A percentile compares a stretch with the other conserved stretches of the same genome.
Evolutionary conservation across 2,329 filamentous ascomycete genomes (phyloP).

Genomic region (Sporothrix phasma): DNA sequence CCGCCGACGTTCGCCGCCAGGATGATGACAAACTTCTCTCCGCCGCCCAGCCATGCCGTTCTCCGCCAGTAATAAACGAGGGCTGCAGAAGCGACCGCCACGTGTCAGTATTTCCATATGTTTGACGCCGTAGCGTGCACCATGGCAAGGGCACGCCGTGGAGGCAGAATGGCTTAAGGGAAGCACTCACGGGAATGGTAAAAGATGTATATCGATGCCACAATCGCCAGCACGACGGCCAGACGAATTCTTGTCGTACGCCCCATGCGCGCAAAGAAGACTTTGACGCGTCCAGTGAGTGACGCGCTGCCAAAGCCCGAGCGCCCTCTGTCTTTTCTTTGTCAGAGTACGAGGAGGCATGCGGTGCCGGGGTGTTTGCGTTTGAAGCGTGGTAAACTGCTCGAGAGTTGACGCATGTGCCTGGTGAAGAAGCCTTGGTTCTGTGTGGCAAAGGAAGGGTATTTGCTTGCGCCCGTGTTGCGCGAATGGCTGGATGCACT

Average conservation of each 20-base stretch:
- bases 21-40: constrained; percentile 87
- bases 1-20: constrained; percentile 89
- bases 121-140: too few species aligned
- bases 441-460: constrained; percentile 69
- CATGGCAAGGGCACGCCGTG: neutral
- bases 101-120: constrained; percentile 6
- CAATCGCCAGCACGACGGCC: constrained; percentile 47
- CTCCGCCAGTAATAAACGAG: constrained; percentile 57
- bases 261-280: constrained; percentile 42
- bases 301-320: constrained; percentile 41
- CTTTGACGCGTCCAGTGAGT: constrained; percentile 37
- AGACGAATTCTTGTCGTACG: constrained; percentile 57
- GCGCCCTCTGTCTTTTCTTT: constrained; percentile 65
- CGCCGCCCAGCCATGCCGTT: constrained; percentile 64
- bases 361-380: constrained; percentile 15
- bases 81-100: constrained; percentile 30
- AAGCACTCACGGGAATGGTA: constrained; percentile 61
- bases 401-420: constrained; percentile 72
- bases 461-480: constrained; percentile 60
- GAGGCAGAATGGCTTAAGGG: neutral
- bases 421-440: constrained; percentile 81
- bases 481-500: constrained; percentile 59
- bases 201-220: constrained; percentile 55
- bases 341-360: constrained; percentile 48
- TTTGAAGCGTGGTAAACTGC: constrained; percentile 67